Evolutionary conservation across 176 grass and related monocot species (phyloP).

Genomic region (Carex pumila): DNA sequence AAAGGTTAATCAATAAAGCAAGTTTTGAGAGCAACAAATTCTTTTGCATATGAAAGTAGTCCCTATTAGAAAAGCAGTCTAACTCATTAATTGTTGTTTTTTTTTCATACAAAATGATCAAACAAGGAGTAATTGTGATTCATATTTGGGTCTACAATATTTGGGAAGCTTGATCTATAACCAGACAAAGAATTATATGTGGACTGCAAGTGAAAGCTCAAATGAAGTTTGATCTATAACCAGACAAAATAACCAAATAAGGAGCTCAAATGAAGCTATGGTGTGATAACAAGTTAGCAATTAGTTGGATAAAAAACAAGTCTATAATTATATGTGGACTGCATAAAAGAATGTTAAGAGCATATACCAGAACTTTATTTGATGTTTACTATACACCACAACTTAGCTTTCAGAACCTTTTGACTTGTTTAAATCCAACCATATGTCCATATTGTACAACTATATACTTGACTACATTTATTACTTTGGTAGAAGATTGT

Average conservation of each 20-base stretch:
- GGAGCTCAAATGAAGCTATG: too few species aligned
- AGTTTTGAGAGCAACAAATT: too few species aligned
- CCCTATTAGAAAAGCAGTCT: neutral
- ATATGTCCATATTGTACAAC: too few species aligned
- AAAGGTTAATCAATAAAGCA: too few species aligned
- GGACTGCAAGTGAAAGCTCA: too few species aligned
- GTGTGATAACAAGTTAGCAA: too few species aligned
- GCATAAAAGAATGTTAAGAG: neutral
- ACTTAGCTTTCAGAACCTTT: constrained; percentile 3
- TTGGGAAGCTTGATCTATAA: neutral
- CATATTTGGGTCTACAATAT: neutral
- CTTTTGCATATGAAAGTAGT: too few species aligned
- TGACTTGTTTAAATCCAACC: neutral
- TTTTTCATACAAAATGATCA: neutral
- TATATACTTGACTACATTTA: neutral
- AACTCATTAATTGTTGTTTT: too few species aligned
- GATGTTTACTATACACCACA: neutral
- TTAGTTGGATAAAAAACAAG: neutral
- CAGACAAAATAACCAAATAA: too few species aligned
- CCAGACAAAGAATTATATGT: neutral
- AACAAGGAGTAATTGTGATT: neutral
- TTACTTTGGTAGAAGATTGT: neutral
- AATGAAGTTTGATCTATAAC: too few species aligned
- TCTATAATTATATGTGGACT: neutral
- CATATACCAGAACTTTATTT: neutral